These are phyloP conservation scores for Venturia effusa DNA, from an alignment of 2,329 filamentous ascomycete species.

Conservation along the genomic window DNA sequence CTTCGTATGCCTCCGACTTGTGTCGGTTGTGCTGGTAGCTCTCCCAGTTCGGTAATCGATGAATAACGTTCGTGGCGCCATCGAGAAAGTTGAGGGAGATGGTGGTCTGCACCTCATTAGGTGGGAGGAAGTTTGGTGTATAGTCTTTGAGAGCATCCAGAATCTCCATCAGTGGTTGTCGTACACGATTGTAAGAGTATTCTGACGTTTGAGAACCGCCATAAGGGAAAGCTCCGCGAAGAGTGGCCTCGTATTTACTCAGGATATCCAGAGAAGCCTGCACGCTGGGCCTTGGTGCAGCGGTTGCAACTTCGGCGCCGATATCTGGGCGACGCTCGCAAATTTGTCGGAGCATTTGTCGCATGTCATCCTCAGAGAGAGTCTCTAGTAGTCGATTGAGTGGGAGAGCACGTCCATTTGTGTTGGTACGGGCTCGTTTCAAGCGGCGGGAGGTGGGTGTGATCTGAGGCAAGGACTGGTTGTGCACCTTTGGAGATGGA, in stretches of 20 bases:
- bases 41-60: conserved; percentile 84
- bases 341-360: conserved; percentile 77
- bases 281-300: conserved; percentile 80
- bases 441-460: conserved; percentile 43
- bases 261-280: conserved; percentile 70
- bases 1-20: conserved; percentile 92
- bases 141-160: conserved; percentile 89
- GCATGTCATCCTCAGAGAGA: conserved; percentile 72
- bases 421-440: conserved; percentile 57
- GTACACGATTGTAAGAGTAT: conserved; percentile 90
- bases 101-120: conserved; percentile 74
- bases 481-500: conserved; percentile 62
- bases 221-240: conserved; percentile 73
- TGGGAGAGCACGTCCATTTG: conserved; percentile 54
- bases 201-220: conserved; percentile 77
- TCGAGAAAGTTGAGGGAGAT: conserved; percentile 81
- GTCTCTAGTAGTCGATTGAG: conserved; percentile 83
- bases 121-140: conserved; percentile 89
- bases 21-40: conserved; percentile 79
- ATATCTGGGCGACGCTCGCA: conserved; percentile 84
- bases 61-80: conserved; percentile 79
- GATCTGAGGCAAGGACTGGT: conserved; percentile 49
- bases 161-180: conserved; percentile 65
- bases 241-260: conserved; percentile 64
- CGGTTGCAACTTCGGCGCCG: conserved; percentile 69